phyloP scores from a whole-genome alignment of 176 grass and related monocot genomes.

The Eleusine coracana region DNA sequence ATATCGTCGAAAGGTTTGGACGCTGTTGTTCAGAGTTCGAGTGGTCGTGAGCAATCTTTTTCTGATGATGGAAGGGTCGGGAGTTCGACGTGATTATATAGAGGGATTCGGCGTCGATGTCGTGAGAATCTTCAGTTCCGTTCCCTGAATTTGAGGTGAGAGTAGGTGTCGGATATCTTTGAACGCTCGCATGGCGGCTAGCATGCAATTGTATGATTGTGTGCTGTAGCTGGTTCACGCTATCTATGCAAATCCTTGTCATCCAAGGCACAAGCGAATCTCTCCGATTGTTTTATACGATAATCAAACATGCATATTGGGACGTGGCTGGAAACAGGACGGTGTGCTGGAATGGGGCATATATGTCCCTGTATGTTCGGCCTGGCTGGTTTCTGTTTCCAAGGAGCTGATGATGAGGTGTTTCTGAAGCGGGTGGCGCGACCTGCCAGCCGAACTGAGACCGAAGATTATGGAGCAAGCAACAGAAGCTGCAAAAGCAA shows the following conservation, averaged over 20 bases:
- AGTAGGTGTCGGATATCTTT: neutral
- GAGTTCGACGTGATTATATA: neutral
- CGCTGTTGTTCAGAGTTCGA: neutral
- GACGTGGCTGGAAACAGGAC: neutral
- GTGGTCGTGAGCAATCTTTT: neutral
- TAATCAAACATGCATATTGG: neutral
- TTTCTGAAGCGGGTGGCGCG: neutral
- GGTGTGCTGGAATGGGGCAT: neutral
- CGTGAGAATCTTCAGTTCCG: neutral
- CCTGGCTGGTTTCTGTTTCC: neutral
- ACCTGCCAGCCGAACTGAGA: neutral
- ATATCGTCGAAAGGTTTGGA: neutral
- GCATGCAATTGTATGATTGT: constrained; percentile 8
- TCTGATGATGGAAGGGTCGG: neutral
- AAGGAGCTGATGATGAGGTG: neutral
- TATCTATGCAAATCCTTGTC: neutral
- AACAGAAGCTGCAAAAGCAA: neutral
- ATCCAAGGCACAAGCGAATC: constrained; percentile 15
- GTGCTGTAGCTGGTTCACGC: constrained; percentile 18
- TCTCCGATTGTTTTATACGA: constrained; percentile 2
- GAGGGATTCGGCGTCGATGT: neutral
- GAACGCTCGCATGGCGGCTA: constrained; percentile 32
- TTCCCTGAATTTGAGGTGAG: constrained; percentile 7
- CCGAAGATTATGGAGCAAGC: neutral
- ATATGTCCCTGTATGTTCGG: neutral